Evolutionary conservation across 768 basidiomycete species (phyloP), one percentile per base, ranked within the genome.

Genomic region (Termitomyces sp.): DNA sequence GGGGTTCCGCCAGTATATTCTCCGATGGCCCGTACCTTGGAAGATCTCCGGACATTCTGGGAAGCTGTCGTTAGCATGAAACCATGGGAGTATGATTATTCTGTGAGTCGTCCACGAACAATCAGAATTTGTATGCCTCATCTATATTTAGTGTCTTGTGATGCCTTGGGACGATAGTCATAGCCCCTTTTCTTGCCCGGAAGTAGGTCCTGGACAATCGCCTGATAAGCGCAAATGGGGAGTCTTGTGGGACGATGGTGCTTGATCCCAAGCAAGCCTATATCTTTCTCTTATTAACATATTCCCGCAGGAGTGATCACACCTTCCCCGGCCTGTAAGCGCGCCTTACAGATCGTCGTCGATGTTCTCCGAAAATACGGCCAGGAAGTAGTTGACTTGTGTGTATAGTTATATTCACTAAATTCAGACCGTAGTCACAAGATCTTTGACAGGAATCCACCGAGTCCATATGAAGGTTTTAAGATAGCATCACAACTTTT

Each of bases 11-110:
- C 77, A 0, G 74, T 81, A 17, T 78, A 78, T 60, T 81, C 80
- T 35, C 84, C 86, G 0, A 85, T 87, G 81, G 77, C 85, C 3
- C 72, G 78, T 52, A 83, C 79, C 0, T 68, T 86, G 44, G 79
- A 78, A 43, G 84, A 87, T 66, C 69, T 88, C 27, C 81, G 82
- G 62, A 79, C 79, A 19, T 80, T 86, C 64, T 88, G 83, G 84
- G 77, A 76, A 53, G 79, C 80, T 3, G 68, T 88, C 2, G 73
- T 85, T 53, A 70, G 72, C 47, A 86, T 84, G 82, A 72, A 76
- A 34, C 83, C 85, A 28, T 87, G 85, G 84, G 73, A 76, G 14
- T 86, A 86, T 58, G 86, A 87, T 64, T 76, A 77, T 53, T 69
- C 76, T 19, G 79, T 79, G 54, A 42, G 70, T 57, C 3, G 54